phyloP scores from a whole-genome alignment of 208 protist genomes.

The Leishmania mexicana region DNA sequence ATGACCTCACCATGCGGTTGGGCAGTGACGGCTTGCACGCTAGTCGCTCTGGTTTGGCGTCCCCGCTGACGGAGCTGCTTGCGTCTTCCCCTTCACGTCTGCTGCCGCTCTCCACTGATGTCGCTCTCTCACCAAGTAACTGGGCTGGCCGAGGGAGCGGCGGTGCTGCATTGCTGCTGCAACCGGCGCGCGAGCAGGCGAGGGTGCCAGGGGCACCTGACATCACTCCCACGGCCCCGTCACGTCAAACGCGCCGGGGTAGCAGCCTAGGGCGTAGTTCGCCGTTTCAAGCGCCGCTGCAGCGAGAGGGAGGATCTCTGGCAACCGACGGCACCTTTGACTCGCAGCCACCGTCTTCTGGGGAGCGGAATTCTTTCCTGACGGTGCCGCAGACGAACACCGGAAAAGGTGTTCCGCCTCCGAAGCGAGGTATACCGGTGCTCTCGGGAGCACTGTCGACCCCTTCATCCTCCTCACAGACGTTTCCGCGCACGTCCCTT shows the following conservation, averaged over 20 bases:
- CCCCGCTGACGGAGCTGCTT: conserved; percentile 23
- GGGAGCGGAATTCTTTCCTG: not conserved
- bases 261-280: conserved; percentile 8
- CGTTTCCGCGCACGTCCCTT: not conserved
- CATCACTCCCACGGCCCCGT: not conserved
- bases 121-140: conserved; percentile 1
- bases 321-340: not conserved
- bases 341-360: not conserved
- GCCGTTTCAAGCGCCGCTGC: conserved; percentile 1
- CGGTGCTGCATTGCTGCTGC: not conserved
- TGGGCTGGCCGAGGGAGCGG: not conserved
- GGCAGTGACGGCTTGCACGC: conserved; percentile 9
- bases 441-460: not conserved
- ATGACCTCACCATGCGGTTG: conserved; percentile 25
- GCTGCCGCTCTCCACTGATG: conserved; percentile 21
- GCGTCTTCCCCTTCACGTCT: conserved; percentile 22
- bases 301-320: not conserved
- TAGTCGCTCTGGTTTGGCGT: conserved; percentile 14
- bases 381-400: not conserved
- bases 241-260: not conserved
- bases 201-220: conserved; percentile 6
- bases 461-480: not conserved
- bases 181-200: not conserved
- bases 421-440: not conserved
- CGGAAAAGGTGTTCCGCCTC: not conserved